Percentiles rank a stretch among this genome's conserved stretches.
These are phyloP conservation scores for Typha latifolia DNA, from an alignment of 176 grass and related monocot species.

Conservation along the genomic window DNA sequence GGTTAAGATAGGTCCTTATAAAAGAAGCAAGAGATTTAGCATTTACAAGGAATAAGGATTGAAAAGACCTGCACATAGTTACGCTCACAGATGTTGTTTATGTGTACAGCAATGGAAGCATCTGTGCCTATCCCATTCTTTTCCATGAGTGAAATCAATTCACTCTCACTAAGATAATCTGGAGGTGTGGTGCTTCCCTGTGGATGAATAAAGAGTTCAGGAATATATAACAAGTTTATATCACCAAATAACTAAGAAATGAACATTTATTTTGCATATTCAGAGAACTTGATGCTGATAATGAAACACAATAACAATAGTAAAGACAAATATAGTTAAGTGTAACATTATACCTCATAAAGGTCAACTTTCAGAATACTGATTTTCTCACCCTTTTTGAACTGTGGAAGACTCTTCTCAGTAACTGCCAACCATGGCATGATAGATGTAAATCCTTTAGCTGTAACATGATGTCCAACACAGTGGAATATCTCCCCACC, in stretches of 20 bases:
- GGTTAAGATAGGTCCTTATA: background rate
- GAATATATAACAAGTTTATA: background rate
- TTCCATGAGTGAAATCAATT: slow-evolving; percentile 97
- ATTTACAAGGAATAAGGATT: slow-evolving; percentile 2
- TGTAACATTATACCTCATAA: slow-evolving; percentile 47
- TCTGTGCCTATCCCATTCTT: slow-evolving; percentile 94
- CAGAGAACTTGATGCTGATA: too few species aligned
- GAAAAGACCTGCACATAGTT: slow-evolving; percentile 88
- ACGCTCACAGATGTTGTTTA: slow-evolving; percentile 90
- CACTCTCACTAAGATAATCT: slow-evolving; percentile 95
- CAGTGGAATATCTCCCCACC: slow-evolving; percentile 79
- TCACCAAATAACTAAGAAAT: slow-evolving; percentile 12
- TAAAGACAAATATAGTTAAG: background rate
- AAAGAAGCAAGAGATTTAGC: background rate
- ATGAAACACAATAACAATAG: too few species aligned
- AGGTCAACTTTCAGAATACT: slow-evolving; percentile 74
- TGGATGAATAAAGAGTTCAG: background rate
- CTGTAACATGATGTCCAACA: slow-evolving; percentile 54
- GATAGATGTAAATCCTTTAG: slow-evolving; percentile 95
- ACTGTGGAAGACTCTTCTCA: slow-evolving; percentile 73
- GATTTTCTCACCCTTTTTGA: slow-evolving; percentile 50
- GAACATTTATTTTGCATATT: too few species aligned
- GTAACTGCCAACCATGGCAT: slow-evolving; percentile 89
- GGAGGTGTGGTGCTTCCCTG: slow-evolving; percentile 80
- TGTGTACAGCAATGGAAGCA: slow-evolving; percentile 95